phyloP scores from a whole-genome alignment of 2,329 filamentous ascomycete species.

The Fusarium coffeatum region DNA sequence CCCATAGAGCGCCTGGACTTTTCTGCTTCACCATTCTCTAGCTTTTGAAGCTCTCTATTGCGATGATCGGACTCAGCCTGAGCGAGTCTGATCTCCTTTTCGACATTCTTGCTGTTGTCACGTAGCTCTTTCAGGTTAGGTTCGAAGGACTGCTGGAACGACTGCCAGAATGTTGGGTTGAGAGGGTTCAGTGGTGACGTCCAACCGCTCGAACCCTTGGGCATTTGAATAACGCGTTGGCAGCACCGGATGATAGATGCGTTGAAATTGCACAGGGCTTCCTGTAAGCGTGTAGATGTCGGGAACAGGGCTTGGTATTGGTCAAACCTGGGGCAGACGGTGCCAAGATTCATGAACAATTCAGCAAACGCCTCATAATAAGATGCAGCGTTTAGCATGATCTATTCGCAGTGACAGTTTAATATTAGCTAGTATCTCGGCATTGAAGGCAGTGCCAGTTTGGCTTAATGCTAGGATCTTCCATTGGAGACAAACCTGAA shows the following conservation, averaged over 20 bases:
- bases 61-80: constrained; percentile 39
- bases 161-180: constrained; percentile 13
- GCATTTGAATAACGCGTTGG: constrained; percentile 35
- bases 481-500: accelerated
- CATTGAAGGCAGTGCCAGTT: too few relatives aligned
- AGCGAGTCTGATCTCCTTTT: constrained; percentile 43
- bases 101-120: constrained; percentile 36
- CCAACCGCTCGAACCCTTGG: constrained; percentile 13
- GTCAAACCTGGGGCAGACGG: constrained; percentile 50
- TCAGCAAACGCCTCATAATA: constrained; percentile 56
- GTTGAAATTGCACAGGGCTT: constrained; percentile 51
- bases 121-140: constrained; percentile 39
- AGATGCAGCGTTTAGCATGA: constrained; percentile 50
- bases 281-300: constrained; percentile 49
- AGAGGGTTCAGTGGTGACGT: constrained; percentile 1
- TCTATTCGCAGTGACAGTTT: too few relatives aligned
- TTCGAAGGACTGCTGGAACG: constrained; percentile 49
- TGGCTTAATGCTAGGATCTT: too few relatives aligned
- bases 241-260: constrained; percentile 53
- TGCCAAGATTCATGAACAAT: constrained; percentile 52
- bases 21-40: neutral
- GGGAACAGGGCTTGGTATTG: constrained; percentile 54
- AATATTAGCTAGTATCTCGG: too few relatives aligned
- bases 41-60: constrained; percentile 36
- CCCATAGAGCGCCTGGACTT: accelerated